Conservation (phyloP, 305 asterid genomes). For the Fraxinus paxiana region DNA sequence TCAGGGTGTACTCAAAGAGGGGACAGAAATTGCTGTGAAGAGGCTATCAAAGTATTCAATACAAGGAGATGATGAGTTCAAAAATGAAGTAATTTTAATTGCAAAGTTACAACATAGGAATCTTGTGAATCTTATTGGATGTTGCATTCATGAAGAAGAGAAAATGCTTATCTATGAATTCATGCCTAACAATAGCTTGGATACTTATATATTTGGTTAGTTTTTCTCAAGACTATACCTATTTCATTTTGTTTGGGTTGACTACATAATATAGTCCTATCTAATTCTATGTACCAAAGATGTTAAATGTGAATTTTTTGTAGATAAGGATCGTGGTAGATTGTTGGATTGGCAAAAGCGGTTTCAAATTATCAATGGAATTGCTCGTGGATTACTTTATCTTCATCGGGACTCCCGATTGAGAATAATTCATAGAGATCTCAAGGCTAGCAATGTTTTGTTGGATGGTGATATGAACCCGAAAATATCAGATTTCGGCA, state of each 20-base stretch:
- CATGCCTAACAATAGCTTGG: slow-evolving; percentile 19
- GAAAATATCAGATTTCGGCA: slow-evolving; percentile 1
- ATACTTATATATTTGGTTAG: slow-evolving; percentile 15
- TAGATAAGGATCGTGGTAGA: too few relatives aligned
- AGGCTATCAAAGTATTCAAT: slow-evolving; percentile 10
- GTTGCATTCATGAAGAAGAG: slow-evolving; percentile 13
- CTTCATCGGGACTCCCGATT: too few relatives aligned
- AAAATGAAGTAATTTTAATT: background rate
- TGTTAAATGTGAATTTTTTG: background rate
- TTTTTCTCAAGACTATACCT: background rate
- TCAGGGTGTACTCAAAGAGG: too few relatives aligned
- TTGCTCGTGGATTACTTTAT: too few relatives aligned
- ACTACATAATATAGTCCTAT: background rate
- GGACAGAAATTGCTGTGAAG: slow-evolving; percentile 1
- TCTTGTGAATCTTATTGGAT: slow-evolving; percentile 14
- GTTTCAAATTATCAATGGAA: too few relatives aligned
- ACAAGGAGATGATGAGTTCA: slow-evolving; percentile 19
- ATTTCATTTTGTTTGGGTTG: background rate
- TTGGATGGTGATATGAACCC: slow-evolving; percentile 11
- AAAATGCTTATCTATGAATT: slow-evolving; percentile 11
- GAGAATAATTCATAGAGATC: background rate
- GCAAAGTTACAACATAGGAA: slow-evolving; percentile 13
- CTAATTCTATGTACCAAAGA: background rate
- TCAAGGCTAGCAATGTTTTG: slow-evolving; percentile 2
- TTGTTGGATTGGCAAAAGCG: too few relatives aligned